phyloP scores from a whole-genome alignment of 192 early-diverging fungal genomes.

The Paraglomus brasilianum region DNA sequence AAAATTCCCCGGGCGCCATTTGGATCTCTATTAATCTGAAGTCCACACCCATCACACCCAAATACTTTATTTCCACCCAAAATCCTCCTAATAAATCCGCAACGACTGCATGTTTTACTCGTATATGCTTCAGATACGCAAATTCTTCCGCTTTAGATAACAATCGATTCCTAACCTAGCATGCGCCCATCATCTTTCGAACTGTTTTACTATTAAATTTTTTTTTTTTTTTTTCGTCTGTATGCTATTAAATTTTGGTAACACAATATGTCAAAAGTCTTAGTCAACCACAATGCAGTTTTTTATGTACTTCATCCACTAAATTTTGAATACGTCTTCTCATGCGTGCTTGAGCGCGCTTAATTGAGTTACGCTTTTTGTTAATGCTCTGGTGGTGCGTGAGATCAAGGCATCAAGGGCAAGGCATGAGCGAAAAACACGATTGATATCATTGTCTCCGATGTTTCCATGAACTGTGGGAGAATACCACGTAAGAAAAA shows the following conservation, averaged over 20 bases:
- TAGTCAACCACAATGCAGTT: slow-evolving; percentile 13
- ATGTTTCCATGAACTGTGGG: slow-evolving; percentile 5
- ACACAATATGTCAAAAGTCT: slow-evolving; percentile 26
- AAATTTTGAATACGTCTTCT: slow-evolving; percentile 26
- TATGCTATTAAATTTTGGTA: slow-evolving; percentile 1
- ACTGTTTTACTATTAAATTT: slow-evolving; percentile 5
- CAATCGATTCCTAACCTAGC: slow-evolving; percentile 19
- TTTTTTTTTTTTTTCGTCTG: slow-evolving; percentile 4
- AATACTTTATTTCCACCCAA: slow-evolving; percentile 1
- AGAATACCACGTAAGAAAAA: slow-evolving; percentile 26
- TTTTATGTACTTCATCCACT: slow-evolving; percentile 24
- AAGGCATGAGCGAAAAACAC: slow-evolving; percentile 8
- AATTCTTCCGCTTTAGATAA: slow-evolving; percentile 15
- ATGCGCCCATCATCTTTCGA: slow-evolving; percentile 6
- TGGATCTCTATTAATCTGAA: slow-evolving; percentile 4
- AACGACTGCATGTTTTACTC: slow-evolving; percentile 6
- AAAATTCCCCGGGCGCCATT: too few relatives aligned
- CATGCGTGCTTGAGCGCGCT: slow-evolving; percentile 15
- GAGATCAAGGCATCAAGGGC: slow-evolving; percentile 18
- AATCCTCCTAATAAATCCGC: slow-evolving; percentile 1
- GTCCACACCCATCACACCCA: background rate
- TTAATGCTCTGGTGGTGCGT: slow-evolving; percentile 3
- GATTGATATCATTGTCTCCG: slow-evolving; percentile 27
- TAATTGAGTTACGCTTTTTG: slow-evolving; percentile 21
- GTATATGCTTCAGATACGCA: slow-evolving; percentile 6